Percentiles rank a stretch among this genome's conserved stretches.
Conservation (phyloP, 2,329 filamentous ascomycete genomes). For the Neopestalotiopsis rosae region DNA sequence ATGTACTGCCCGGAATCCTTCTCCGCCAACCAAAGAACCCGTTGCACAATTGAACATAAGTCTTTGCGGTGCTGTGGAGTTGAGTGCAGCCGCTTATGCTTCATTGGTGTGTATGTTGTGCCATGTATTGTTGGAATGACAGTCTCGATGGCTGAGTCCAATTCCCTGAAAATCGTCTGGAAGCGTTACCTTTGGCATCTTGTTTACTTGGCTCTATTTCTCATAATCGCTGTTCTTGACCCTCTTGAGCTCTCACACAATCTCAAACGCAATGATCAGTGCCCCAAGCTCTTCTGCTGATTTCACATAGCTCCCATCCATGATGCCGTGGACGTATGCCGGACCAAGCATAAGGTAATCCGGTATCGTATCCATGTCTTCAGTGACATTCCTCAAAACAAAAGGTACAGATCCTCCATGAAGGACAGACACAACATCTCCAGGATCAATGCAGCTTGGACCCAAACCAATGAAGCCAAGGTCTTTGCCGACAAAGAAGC, state of each 20-base stretch:
- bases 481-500: not conserved
- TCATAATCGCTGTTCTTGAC: too few species aligned
- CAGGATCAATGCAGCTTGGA: not conserved
- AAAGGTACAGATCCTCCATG: conserved; percentile 6
- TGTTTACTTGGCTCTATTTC: too few species aligned
- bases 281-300: not conserved
- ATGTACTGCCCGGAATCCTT: too few species aligned
- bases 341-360: not conserved
- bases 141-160: too few species aligned
- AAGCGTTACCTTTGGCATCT: too few species aligned
- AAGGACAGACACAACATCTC: not conserved
- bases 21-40: too few species aligned
- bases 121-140: too few species aligned
- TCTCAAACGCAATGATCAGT: not conserved
- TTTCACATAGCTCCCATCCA: not conserved
- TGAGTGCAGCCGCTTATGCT: too few species aligned
- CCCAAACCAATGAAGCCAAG: not conserved
- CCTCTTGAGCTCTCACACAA: not conserved
- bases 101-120: too few species aligned
- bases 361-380: not conserved
- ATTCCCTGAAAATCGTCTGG: too few species aligned
- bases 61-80: too few species aligned
- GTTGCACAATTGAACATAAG: too few species aligned
- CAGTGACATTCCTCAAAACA: not conserved
- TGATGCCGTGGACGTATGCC: not conserved